These are phyloP conservation scores for Yamadazyma atmosphaerica DNA, from an alignment of 1,139 yeast species.

Conservation along the genomic window DNA sequence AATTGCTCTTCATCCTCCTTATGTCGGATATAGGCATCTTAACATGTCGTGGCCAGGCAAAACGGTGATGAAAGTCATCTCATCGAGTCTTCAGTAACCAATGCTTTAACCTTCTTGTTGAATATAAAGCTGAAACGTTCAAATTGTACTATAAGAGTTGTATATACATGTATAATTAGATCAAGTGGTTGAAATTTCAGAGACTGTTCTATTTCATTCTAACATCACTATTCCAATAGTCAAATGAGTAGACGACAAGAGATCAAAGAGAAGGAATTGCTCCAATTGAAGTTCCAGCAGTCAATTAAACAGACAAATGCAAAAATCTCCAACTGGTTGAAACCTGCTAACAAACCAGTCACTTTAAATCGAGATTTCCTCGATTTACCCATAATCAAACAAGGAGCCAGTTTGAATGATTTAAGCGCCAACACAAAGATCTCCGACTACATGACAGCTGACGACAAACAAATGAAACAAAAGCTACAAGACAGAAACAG, in stretches of 20 bases:
- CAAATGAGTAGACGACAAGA: slow-evolving; percentile 40
- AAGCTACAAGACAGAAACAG: not conserved
- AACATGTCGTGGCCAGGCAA: too few species aligned
- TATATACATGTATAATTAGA: too few species aligned
- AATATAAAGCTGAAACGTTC: too few species aligned
- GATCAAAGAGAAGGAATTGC: slow-evolving; percentile 47
- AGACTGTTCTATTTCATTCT: too few species aligned
- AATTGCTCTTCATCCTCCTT: too few species aligned
- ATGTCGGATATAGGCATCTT: too few species aligned
- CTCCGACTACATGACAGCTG: not conserved
- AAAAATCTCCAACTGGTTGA: slow-evolving; percentile 46
- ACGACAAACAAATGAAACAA: not conserved
- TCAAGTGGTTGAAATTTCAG: too few species aligned
- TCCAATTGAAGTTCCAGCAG: slow-evolving; percentile 50
- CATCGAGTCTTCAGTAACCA: too few species aligned
- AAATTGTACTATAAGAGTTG: too few species aligned
- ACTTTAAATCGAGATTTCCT: slow-evolving; percentile 23
- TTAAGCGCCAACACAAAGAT: slow-evolving; percentile 11
- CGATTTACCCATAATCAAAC: slow-evolving; percentile 45
- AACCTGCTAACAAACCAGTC: slow-evolving; percentile 13
- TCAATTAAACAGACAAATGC: slow-evolving; percentile 38
- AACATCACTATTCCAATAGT: too few species aligned
- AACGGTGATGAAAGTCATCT: too few species aligned
- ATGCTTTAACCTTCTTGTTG: too few species aligned
- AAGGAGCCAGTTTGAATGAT: slow-evolving; percentile 40